These are phyloP conservation scores for Boletus sp. DNA, from an alignment of 768 basidiomycete species.

Conservation along the genomic window DNA sequence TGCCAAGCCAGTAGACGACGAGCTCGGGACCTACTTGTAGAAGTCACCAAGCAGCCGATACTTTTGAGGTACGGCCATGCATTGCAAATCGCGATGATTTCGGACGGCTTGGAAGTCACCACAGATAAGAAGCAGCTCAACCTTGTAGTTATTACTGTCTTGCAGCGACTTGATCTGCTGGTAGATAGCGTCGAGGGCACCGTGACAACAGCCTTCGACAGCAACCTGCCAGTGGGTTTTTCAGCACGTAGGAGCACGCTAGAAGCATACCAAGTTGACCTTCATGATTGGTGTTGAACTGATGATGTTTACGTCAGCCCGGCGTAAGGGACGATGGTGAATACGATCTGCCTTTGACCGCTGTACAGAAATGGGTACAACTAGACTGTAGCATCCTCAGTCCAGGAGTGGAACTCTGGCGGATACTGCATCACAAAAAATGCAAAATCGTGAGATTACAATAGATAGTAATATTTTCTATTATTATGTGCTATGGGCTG, in stretches of 20 bases:
- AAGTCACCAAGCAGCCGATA: slow-evolving; percentile 85
- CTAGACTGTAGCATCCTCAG: too few relatives aligned
- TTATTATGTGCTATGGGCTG: too few relatives aligned
- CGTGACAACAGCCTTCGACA: slow-evolving; percentile 94
- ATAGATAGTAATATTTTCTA: too few relatives aligned
- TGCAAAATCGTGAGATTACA: too few relatives aligned
- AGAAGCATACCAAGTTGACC: slow-evolving; percentile 9
- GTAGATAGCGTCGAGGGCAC: slow-evolving; percentile 88
- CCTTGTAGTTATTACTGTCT: slow-evolving; percentile 53
- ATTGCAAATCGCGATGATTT: slow-evolving; percentile 78
- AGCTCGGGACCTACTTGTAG: slow-evolving; percentile 49
- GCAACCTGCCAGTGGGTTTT: slow-evolving; percentile 56
- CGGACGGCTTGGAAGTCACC: slow-evolving; percentile 96
- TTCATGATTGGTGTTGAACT: slow-evolving; percentile 16
- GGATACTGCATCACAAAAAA: too few relatives aligned
- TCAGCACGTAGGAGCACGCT: not conserved
- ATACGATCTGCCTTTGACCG: not conserved
- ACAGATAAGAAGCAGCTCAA: slow-evolving; percentile 87
- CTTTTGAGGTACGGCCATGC: slow-evolving; percentile 89
- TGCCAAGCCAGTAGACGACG: not conserved
- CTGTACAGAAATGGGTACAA: not conserved
- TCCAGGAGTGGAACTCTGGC: too few relatives aligned
- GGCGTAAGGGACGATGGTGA: too few relatives aligned
- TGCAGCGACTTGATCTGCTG: slow-evolving; percentile 63
- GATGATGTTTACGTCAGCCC: not conserved